phyloP scores from a whole-genome alignment of 129 eudicot genomes.

The Flaveria ramosissima region DNA sequence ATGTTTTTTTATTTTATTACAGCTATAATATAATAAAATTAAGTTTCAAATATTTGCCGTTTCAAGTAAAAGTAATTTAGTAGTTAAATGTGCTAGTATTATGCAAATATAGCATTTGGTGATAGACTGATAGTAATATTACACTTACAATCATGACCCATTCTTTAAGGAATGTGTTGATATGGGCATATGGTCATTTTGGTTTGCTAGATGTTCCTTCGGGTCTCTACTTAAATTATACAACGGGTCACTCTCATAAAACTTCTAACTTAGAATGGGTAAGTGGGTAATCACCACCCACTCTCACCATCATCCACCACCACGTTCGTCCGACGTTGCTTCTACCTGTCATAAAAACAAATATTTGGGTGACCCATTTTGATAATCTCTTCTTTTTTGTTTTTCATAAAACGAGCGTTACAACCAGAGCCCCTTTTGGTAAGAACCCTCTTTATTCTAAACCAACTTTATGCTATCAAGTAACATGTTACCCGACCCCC shows the following conservation, averaged over 20 bases:
- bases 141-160: not conserved
- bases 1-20: not conserved
- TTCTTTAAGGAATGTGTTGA: not conserved
- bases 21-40: not conserved
- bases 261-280: not conserved
- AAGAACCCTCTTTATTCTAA: not conserved
- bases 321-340: not conserved
- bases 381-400: not conserved
- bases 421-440: not conserved
- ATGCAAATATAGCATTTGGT: not conserved
- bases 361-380: not conserved
- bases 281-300: not conserved
- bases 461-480: not conserved
- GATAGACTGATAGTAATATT: not conserved
- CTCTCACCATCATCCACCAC: not conserved
- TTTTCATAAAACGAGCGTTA: not conserved
- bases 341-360: not conserved
- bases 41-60: not conserved
- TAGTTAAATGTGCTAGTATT: not conserved
- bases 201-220: not conserved
- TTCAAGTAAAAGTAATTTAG: not conserved
- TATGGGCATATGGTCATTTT: not conserved
- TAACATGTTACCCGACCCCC: not conserved
- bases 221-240: not conserved
- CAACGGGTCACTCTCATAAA: not conserved